Base-by-base conservation (phyloP, 1,284 basidiomycete genomes). In the Rhodotorula sp. region DNA sequence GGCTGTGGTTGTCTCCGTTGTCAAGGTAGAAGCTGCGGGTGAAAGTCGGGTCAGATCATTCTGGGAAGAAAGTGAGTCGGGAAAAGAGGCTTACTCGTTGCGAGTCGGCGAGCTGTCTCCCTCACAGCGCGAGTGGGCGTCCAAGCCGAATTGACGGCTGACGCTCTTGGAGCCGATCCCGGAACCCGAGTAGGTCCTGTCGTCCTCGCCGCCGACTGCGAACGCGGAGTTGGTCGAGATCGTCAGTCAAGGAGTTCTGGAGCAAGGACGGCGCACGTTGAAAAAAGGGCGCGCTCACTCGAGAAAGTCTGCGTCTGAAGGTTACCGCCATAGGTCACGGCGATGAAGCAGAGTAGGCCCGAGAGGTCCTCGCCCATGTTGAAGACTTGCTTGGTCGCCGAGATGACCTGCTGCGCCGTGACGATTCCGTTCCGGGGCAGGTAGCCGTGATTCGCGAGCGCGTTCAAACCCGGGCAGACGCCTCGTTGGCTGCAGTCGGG, bases 391-490 rank as follows among this genome's bases (percentile, higher is more conserved):
- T 26, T n/a, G 68, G 78, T 63, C 62, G 58, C 72, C 45, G 74
- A 49, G 38, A 79, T 68, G 60, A 79, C 75, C 66, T 80, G 70
- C 64, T 50, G 23, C 5, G 50, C 64, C 47, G 76, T 79, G 60
- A 80, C 76, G 52, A 82, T 72, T 50, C 81, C 81, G 66, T 70
- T 75, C 45, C 78, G 72, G 49, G 72, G 75, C 38, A 60, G 5
- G 59, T 66, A 66, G 38, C 64, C 58, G 59, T 60, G 34, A 28
- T 66, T 54, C 31, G 80, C 80, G 19, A 79, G 63, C 0, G 79
- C 79, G 77, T 81, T 81, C 52, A 82, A 75, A 45, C 79, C 80
- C 5, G 80, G 80, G 71, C 80, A 81, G 16, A 78, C 78, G 55
- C 80, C 80, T 23, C 78, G 77, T 50, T 72, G 71, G 61, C 54